phyloP scores from a whole-genome alignment of 2,329 filamentous ascomycete species.

The Davidsoniella neocaledoniae region DNA sequence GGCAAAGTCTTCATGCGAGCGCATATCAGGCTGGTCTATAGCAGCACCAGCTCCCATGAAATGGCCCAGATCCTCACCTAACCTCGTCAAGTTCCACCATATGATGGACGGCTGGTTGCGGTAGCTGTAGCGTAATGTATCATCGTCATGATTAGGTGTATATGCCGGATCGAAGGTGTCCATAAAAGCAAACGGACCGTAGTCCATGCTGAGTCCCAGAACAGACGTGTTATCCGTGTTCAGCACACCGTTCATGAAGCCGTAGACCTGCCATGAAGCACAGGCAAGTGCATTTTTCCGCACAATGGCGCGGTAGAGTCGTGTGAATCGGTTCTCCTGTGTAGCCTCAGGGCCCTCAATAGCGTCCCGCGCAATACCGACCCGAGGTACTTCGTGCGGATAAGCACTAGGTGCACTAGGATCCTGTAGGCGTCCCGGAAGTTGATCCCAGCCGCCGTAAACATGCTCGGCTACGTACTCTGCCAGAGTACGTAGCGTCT shows the following conservation, averaged over 20 bases:
- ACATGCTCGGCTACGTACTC: constrained; percentile 80
- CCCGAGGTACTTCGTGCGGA: constrained; percentile 23
- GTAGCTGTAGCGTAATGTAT: constrained; percentile 75
- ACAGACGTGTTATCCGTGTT: constrained; percentile 97
- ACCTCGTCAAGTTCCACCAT: constrained; percentile 93
- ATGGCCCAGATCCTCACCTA: constrained; percentile 80
- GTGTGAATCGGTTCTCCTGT: constrained; percentile 71
- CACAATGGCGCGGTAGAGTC: constrained; percentile 75
- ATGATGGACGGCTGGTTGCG: constrained; percentile 89
- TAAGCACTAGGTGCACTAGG: constrained; percentile 27
- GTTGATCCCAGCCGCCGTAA: constrained; percentile 69
- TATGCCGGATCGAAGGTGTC: constrained; percentile 91
- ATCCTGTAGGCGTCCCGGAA: constrained; percentile 45
- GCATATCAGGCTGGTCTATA: constrained; percentile 56
- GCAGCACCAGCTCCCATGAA: constrained; percentile 59
- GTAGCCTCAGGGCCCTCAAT: constrained; percentile 50
- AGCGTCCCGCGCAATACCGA: constrained; percentile 37
- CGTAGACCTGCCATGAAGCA: constrained; percentile 91
- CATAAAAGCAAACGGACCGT: constrained; percentile 92
- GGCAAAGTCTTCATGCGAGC: constrained; percentile 4
- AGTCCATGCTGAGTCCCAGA: constrained; percentile 78
- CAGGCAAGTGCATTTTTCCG: constrained; percentile 76
- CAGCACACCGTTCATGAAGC: constrained; percentile 97
- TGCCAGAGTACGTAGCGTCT: constrained; percentile 54
- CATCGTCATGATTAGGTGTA: constrained; percentile 93